Evolutionary conservation across 768 basidiomycete species (phyloP).

Genomic region (Tricholoma terreum): DNA sequence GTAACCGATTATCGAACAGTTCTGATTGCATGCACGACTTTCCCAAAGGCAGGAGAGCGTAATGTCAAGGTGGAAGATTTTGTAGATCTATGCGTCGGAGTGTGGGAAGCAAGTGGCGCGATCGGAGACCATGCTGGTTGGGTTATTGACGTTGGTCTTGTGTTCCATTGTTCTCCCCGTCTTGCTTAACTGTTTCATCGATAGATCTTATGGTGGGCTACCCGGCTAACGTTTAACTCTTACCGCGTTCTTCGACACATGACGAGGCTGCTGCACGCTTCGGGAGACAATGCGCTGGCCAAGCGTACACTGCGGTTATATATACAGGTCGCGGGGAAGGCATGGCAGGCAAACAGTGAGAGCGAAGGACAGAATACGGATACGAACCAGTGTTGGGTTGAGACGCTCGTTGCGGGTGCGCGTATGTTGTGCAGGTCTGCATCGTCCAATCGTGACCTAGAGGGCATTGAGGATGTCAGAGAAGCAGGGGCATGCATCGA

Average conservation of each 20-base stretch:
- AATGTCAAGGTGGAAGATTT: slow-evolving; percentile 83
- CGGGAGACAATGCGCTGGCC: slow-evolving; percentile 59
- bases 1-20: slow-evolving; percentile 70
- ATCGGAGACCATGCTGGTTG: slow-evolving; percentile 63
- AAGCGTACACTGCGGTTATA: slow-evolving; percentile 79
- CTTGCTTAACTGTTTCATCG: slow-evolving; percentile 1
- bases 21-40: slow-evolving; percentile 63
- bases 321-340: slow-evolving; percentile 79
- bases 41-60: slow-evolving; percentile 78
- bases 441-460: slow-evolving; percentile 26
- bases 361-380: slow-evolving; percentile 51
- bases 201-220: slow-evolving; percentile 92
- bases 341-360: slow-evolving; percentile 52
- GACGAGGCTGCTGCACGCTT: slow-evolving; percentile 64
- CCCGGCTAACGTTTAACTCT: slow-evolving; percentile 91
- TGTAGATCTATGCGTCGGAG: slow-evolving; percentile 71
- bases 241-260: slow-evolving; percentile 83
- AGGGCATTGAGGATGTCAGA: slow-evolving; percentile 53
- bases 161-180: background rate
- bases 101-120: slow-evolving; percentile 77
- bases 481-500: slow-evolving; percentile 62
- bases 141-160: slow-evolving; percentile 71
- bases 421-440: slow-evolving; percentile 68
- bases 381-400: slow-evolving; percentile 68
- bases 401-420: slow-evolving; percentile 73